Percentiles rank a stretch among this genome's conserved stretches.
These are phyloP conservation scores for Chenopodium formosanum DNA, from an alignment of 148 eudicot species.

Conservation along the genomic window DNA sequence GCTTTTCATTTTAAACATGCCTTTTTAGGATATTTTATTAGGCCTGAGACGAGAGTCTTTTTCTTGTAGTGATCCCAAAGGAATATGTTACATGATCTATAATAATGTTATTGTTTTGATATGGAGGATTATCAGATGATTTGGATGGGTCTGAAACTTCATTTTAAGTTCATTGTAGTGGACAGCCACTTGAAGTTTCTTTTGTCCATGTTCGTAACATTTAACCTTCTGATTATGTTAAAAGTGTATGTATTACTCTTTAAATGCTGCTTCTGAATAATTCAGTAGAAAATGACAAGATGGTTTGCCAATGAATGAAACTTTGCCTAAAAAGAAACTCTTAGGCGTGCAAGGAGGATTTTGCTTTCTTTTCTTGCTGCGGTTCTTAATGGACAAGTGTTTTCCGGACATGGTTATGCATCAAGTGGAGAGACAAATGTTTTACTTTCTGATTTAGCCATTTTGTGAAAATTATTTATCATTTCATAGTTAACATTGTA, in stretches of 20 bases:
- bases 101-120: background rate
- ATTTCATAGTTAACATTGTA: background rate
- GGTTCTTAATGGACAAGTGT: background rate
- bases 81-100: background rate
- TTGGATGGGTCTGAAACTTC: background rate
- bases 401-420: background rate
- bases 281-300: background rate
- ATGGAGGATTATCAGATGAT: background rate
- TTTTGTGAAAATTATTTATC: background rate
- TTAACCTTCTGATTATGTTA: background rate
- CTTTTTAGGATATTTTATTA: background rate
- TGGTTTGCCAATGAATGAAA: background rate
- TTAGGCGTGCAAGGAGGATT: background rate
- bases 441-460: background rate
- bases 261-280: background rate
- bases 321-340: background rate
- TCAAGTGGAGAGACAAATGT: background rate
- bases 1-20: background rate
- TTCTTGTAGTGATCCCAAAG: background rate
- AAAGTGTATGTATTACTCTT: background rate
- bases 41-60: background rate
- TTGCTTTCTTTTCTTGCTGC: background rate
- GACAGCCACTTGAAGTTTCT: background rate
- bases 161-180: background rate
- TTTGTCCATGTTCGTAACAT: background rate